These are phyloP conservation scores for Sistotremastrum suecicum DNA, from an alignment of 768 basidiomycete genomes.

Conservation along the genomic window DNA sequence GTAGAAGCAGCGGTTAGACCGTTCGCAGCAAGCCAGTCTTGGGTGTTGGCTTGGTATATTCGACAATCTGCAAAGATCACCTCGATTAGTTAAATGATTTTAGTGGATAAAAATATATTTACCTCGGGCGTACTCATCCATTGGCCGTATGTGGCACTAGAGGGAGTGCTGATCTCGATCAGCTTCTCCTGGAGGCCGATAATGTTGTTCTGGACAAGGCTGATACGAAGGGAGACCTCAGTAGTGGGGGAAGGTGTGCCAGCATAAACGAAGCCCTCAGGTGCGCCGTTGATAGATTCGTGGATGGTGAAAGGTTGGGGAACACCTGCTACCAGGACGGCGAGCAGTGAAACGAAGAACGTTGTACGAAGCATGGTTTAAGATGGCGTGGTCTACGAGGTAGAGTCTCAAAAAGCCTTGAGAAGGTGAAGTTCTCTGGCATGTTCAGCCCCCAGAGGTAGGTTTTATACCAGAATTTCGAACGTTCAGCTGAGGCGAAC, in stretches of 20 bases:
- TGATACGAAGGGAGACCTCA: constrained; percentile 14
- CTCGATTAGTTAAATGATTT: no score
- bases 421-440: no score
- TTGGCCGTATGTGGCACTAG: constrained; percentile 10
- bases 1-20: constrained; percentile 11
- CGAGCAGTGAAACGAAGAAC: no score
- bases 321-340: no score
- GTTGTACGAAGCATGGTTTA: no score
- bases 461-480: no score
- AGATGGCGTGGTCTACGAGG: no score
- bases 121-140: constrained; percentile 16
- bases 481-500: no score
- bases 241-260: constrained; percentile 18
- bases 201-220: constrained; percentile 12
- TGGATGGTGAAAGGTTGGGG: constrained; percentile 10
- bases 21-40: constrained; percentile 15
- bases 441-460: no score
- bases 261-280: constrained; percentile 15
- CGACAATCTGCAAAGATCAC: constrained; percentile 10
- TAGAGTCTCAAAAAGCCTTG: no score
- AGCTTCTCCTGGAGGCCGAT: constrained; percentile 14
- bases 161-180: constrained; percentile 11
- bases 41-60: constrained; percentile 11
- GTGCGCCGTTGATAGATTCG: constrained; percentile 14
- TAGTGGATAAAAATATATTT: not conserved